Base-by-base conservation (phyloP, 306 rosid genomes). In the Astragalus membranaceus region DNA sequence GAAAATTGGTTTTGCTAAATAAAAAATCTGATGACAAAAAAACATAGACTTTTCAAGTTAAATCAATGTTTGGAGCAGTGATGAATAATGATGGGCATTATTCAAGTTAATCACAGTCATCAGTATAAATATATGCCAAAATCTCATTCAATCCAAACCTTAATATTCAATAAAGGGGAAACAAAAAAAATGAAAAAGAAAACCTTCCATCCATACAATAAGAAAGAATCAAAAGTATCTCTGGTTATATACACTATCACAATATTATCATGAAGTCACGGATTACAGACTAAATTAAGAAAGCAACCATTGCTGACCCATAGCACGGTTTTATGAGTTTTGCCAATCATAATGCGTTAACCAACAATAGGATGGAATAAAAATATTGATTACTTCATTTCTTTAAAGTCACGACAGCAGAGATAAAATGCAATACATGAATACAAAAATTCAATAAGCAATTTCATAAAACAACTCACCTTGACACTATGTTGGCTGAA, bases 401-500 rank as follows among this genome's bases (percentile, higher is more conserved):
- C 15, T 30, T 3, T 23, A 57, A 67, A 61, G 26, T 48, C 49
- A 42, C 33, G 59, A 59, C 55, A 29, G 11, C 44, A 26, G 32
- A n/a, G 10, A 53, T 16, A 4, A 41, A 15, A 67, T 15, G 50
- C 46, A 55, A 23, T 32, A 51, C 26, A 42, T 37, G 53, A 69
- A 36, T 64, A 70, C 47, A 60, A 60, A 10, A 23, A 67, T 69
- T 73, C 51, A 48, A 73, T 32, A 26, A 43, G n/a, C 17, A 65
- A 70, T 33, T 75, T 59, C 49, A 20, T 29, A 10, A 61, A 76
- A 66, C 57, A 68, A 54, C 82, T 83, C 75, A 94, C 98, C 98
- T 94, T 75, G 98, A 94, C 41, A 94, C 94, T 37, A 94, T 90
- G 90, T 90, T 94, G 81, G 96, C 92, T 5, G 97, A 81, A 84